These are phyloP conservation scores for Omphalotus guepiniiformis DNA, from an alignment of 768 basidiomycete genomes.

Conservation along the genomic window DNA sequence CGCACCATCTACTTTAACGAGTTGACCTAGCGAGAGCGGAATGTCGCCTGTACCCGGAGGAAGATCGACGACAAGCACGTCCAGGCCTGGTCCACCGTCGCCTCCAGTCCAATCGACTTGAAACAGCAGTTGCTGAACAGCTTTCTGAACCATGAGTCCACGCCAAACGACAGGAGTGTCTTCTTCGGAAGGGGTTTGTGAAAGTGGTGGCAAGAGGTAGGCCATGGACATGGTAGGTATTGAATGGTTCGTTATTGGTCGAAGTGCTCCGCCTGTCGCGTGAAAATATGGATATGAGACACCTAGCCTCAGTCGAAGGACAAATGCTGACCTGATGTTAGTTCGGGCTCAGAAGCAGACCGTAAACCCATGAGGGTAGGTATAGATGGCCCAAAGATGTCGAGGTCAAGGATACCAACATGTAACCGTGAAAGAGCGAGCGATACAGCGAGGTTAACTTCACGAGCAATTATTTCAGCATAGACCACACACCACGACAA, in stretches of 20 bases:
- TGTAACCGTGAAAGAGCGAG: slow-evolving; percentile 51
- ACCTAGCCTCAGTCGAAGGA: background rate
- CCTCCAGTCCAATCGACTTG: slow-evolving; percentile 83
- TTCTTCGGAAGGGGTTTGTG: slow-evolving; percentile 36
- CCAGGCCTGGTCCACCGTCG: slow-evolving; percentile 49
- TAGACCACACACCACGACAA: background rate
- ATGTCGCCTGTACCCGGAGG: slow-evolving; percentile 98
- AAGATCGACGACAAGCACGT: slow-evolving; percentile 91
- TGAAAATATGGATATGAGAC: background rate
- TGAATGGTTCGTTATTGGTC: slow-evolving; percentile 85
- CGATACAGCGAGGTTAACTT: slow-evolving; percentile 81
- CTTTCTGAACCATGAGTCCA: slow-evolving; percentile 97
- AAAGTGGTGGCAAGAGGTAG: slow-evolving; percentile 69
- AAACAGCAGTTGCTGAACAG: slow-evolving; percentile 92
- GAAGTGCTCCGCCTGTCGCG: slow-evolving; percentile 62
- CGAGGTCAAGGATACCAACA: slow-evolving; percentile 89
- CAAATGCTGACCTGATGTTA: slow-evolving; percentile 61
- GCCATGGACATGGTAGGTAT: slow-evolving; percentile 97
- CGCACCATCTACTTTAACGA: slow-evolving; percentile 80
- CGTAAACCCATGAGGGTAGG: slow-evolving; percentile 92
- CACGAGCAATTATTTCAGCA: slow-evolving; percentile 10
- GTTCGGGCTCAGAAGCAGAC: slow-evolving; percentile 66
- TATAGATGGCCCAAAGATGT: slow-evolving; percentile 93
- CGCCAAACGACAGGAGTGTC: slow-evolving; percentile 92
- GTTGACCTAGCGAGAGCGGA: slow-evolving; percentile 84